Evolutionary conservation across 345 rosid species (phyloP), one percentile per base, ranked within the genome.

Genomic region (Hypericum perforatum): DNA sequence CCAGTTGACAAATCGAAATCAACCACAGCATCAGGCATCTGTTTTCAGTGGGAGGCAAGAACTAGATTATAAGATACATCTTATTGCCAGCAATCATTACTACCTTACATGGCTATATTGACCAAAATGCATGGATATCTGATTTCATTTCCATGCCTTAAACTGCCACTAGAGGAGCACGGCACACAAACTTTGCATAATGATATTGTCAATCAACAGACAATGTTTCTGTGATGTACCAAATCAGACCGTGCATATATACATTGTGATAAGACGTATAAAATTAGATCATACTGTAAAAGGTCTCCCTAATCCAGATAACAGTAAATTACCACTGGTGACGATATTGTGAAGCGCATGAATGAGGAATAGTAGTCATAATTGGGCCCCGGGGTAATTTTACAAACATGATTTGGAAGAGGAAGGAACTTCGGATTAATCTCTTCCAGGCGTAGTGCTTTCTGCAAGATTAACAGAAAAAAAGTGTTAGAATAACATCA

Each of bases 1-100:
- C 95, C 95, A 69, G 65, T 80, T 67, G 81, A 69, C 8, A 92
- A 69, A 61, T 85, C 86, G 45, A 79, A 88, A 77, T 88, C 98
- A 78, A 92, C 96, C 63, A 88, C 83, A 16, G 94, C 90, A 80
- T 85, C 90, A 43, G 95, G 96, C 94, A 88, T 92, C 96, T 91
- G 81, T 37, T 53, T 56, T 43, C 36, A 32, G 38, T 41, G 37
- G 11, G 49, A 61, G 55, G 37, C 16, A 45, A 44, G 37, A 11
- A 39, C 8, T 64, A 13, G 41, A 51, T 16, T 22, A 49, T 22
- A 44, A 39, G 48, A 54, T 54, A 49, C 51, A 47, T 50, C 7
- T 10, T 29, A 22, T 50, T 32, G 56, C 42, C 9, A 8, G 9
- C 6, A 10, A 53, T 14, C 59, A 57, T 1, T 1, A 22, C 32